Evolutionary conservation across 2,329 filamentous ascomycete genomes (phyloP).

Genomic region (Colletotrichum sp.): DNA sequence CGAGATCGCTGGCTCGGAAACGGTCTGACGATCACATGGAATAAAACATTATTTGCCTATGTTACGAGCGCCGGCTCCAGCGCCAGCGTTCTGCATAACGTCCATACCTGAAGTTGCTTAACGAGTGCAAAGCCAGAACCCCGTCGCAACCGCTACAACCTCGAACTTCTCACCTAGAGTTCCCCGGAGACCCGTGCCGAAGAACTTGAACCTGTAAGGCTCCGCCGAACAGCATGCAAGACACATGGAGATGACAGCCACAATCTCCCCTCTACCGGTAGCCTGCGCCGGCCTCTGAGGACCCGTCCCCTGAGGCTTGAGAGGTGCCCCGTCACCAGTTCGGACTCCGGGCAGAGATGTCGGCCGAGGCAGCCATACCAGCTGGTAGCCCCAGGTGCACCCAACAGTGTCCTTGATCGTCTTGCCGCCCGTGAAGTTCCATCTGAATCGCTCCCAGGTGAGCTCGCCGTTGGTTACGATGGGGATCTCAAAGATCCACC

Average conservation of each 20-base stretch:
- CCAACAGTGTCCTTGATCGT: not conserved
- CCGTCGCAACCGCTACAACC: not conserved
- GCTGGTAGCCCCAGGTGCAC: not conserved
- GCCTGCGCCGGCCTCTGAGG: not conserved
- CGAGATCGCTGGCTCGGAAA: too few species aligned
- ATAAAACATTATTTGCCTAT: not conserved
- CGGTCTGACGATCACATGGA: too few species aligned
- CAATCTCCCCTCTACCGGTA: not conserved
- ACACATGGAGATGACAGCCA: not conserved
- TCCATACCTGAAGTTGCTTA: accelerated
- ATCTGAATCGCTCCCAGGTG: not conserved
- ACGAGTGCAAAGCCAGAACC: not conserved
- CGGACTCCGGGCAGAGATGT: accelerated
- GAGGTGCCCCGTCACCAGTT: not conserved
- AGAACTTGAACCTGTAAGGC: not conserved
- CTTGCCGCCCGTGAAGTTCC: not conserved
- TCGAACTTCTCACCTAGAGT: not conserved
- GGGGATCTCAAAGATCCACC: not conserved
- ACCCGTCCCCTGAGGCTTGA: not conserved
- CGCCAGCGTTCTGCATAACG: not conserved
- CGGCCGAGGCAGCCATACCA: not conserved
- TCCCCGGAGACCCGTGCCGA: not conserved
- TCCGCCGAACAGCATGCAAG: not conserved
- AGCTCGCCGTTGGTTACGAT: not conserved
- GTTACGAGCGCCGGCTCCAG: not conserved